A percentile compares a stretch with the other conserved stretches of the same genome.
phyloP scores from a whole-genome alignment of 176 grass and related monocot species.

The Juncus inflexus region DNA sequence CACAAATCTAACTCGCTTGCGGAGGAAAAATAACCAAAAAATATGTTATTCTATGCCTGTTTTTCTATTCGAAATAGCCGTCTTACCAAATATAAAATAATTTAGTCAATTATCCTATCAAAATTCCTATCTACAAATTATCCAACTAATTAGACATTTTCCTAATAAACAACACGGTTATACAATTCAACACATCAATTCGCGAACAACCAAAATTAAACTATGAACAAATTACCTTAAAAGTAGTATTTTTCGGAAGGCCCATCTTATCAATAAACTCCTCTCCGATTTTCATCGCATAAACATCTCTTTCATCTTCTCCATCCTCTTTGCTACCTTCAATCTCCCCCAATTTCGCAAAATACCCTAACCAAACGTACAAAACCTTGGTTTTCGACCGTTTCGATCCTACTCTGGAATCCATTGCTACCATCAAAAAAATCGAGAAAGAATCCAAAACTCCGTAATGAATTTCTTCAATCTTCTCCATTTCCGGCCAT shows the following conservation, averaged over 20 bases:
- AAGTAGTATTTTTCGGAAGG: slow-evolving; percentile 33
- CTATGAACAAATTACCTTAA: slow-evolving; percentile 39
- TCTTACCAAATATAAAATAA: not conserved
- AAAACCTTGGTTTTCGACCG: slow-evolving; percentile 27
- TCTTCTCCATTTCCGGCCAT: slow-evolving; percentile 44
- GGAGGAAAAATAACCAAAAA: too few relatives aligned
- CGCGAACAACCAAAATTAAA: slow-evolving; percentile 9
- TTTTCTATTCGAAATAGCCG: too few relatives aligned
- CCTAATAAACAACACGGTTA: not conserved
- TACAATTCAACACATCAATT: slow-evolving; percentile 18
- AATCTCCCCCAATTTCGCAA: slow-evolving; percentile 22
- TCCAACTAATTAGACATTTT: too few relatives aligned
- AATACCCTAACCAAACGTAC: slow-evolving; percentile 42
- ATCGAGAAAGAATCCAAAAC: slow-evolving; percentile 45
- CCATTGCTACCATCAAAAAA: slow-evolving; percentile 36
- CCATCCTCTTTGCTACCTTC: not conserved
- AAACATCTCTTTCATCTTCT: slow-evolving; percentile 24
- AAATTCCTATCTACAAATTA: too few relatives aligned
- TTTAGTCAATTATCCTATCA: too few relatives aligned
- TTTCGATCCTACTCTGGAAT: slow-evolving; percentile 26
- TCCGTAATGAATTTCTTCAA: slow-evolving; percentile 30
- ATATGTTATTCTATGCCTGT: not conserved
- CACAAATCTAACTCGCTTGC: too few relatives aligned
- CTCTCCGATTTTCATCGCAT: slow-evolving; percentile 12
- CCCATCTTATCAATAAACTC: slow-evolving; percentile 35